Evolutionary conservation across 192 early-diverging fungal genomes (phyloP), one percentile per base, ranked within the genome.

Genomic region (Geranomyces variabilis): DNA sequence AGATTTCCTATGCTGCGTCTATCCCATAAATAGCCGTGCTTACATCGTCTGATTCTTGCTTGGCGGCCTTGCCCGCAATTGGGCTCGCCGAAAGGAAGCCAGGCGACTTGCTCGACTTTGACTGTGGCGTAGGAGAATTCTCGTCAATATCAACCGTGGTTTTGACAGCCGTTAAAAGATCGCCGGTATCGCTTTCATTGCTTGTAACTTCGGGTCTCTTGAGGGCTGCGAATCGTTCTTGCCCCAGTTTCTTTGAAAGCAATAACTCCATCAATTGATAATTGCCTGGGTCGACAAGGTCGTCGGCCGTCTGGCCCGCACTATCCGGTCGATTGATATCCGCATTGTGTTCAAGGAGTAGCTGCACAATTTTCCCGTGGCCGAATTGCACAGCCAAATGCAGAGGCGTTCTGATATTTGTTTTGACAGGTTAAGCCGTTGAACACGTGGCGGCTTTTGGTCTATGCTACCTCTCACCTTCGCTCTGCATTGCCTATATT

Each of bases 371-470:
- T 0, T 46, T 31, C 19, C 14, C n/a, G 34, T 56, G 33, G 9
- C 46, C 56, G 14, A 33, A 53, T 56, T 57, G 48, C 7, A 67
- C 74, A 1, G 80, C 76, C 17, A 63, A 34, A 47, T 77, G 74
- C 24, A 81, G 74, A 19, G 80, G 76, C 15, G 80, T 78, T 51
- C 80, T 77, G 30, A 17, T 14, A 43, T 22, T 7, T n/a, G n/a
- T n/a, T 19, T 53, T 53, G 2, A 53, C 36, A 41, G 36, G 5
- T 41, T 41, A 33, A 53, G 46, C 44, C 57, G 6, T 21, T 46
- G 26, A 24, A 47, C 41, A 53, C n/a, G n/a, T n/a, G n/a, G n/a
- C n/a, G n/a, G n/a, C n/a, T n/a, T n/a, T n/a, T n/a, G n/a, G n/a
- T n/a, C n/a, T 62, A 44, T 41, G 26, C 33, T 58, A 66, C 69